Conservation (phyloP, 257 asterid species). For the Forsythia viridissima region DNA sequence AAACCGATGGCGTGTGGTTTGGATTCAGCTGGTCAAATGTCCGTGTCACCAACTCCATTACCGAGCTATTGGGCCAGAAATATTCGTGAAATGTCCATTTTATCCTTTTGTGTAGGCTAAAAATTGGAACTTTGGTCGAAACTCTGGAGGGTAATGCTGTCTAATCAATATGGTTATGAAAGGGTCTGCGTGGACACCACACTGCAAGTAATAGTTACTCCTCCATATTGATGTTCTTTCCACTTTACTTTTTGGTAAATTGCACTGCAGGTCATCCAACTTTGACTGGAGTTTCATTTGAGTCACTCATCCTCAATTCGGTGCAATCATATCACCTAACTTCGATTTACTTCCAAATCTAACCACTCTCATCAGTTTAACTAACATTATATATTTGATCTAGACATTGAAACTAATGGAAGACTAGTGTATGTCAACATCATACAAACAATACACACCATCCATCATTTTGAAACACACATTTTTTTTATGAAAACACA, state of each 20-base stretch:
- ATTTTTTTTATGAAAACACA: no score
- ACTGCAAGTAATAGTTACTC: neutral
- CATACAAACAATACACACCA: no score
- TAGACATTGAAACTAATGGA: no score
- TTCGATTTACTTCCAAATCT: no score
- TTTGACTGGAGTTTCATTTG: neutral
- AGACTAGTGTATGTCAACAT: no score
- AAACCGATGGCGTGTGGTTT: constrained; percentile 6
- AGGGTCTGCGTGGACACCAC: neutral
- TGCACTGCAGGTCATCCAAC: neutral
- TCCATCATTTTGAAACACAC: no score
- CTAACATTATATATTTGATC: no score
- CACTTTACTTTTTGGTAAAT: neutral
- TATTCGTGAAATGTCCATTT: neutral
- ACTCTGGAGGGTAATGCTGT: constrained; percentile 2
- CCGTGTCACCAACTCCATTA: constrained; percentile 2
- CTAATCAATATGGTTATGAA: neutral
- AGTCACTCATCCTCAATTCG: neutral
- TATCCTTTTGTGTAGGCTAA: neutral
- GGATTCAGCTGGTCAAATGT: constrained; percentile 6
- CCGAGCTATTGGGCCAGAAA: neutral
- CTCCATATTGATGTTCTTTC: no score
- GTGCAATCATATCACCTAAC: neutral
- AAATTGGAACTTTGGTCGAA: neutral
- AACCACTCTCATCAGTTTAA: no score